Percentiles rank a stretch among this genome's conserved stretches.
Evolutionary conservation across 495 filamentous ascomycete species (phyloP).

Genomic region (Penicillium tannophilum): DNA sequence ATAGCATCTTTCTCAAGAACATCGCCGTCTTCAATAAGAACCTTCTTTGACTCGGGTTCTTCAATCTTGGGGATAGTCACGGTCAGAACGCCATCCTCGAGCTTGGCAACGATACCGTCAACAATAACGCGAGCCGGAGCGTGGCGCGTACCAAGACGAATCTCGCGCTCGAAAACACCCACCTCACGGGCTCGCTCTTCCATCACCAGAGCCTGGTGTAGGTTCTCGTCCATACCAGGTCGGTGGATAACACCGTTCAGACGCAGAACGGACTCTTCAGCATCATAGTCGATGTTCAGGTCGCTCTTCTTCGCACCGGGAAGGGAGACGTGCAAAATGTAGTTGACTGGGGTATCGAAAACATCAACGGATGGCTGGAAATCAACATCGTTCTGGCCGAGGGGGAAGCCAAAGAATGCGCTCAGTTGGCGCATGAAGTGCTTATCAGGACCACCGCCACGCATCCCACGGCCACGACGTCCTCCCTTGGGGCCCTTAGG

Average conservation of each 20-base stretch:
- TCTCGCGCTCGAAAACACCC: slow-evolving; percentile 71
- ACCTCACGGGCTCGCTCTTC: slow-evolving; percentile 63
- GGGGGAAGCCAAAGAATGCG: slow-evolving; percentile 35
- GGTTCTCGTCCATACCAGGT: slow-evolving; percentile 66
- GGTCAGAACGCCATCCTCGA: slow-evolving; percentile 68
- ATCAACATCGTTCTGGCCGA: slow-evolving; percentile 35
- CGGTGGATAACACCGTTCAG: slow-evolving; percentile 72
- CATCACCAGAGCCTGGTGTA: slow-evolving; percentile 64
- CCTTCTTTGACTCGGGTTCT: slow-evolving; percentile 27
- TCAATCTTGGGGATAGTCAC: slow-evolving; percentile 72
- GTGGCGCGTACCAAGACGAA: slow-evolving; percentile 56
- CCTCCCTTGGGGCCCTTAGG: slow-evolving; percentile 16
- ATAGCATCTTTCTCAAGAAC: slow-evolving; percentile 25
- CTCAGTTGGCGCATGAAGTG: slow-evolving; percentile 39
- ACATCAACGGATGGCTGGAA: slow-evolving; percentile 71
- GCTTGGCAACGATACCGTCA: slow-evolving; percentile 67
- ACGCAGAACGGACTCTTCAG: slow-evolving; percentile 62
- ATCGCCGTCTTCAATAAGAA: slow-evolving; percentile 25
- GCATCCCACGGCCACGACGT: slow-evolving; percentile 21
- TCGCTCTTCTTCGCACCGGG: slow-evolving; percentile 80
- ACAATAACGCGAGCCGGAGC: slow-evolving; percentile 64
- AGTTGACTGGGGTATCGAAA: slow-evolving; percentile 66
- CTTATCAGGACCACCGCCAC: slow-evolving; percentile 16
- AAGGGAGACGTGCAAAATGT: slow-evolving; percentile 69
- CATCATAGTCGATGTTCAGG: slow-evolving; percentile 73